Base-by-base conservation (phyloP, 1,284 basidiomycete genomes). In the Phellopilus nigrolimitatus region DNA sequence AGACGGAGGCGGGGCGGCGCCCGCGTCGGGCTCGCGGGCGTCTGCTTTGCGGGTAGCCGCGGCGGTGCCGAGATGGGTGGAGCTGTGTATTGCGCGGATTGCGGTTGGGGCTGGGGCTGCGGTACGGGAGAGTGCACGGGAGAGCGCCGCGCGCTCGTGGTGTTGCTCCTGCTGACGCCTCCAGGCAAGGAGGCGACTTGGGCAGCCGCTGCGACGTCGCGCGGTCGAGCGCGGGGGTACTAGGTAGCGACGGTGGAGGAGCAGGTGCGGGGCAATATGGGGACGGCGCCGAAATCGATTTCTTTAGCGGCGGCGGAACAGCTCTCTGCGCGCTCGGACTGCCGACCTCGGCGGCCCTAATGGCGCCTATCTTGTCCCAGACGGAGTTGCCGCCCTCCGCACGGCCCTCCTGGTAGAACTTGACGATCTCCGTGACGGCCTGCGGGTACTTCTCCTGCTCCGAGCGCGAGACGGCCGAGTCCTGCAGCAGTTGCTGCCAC, bases 381-480 rank as follows among this genome's bases (percentile, higher is more conserved):
- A 87, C 84, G 60, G 89, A 86, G 55, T 80, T 82, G n/a, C 50
- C 50, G n/a, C 36, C 41, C 47, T 81, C 80, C 31, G 83, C 83
- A 4, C 57, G 28, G 67, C 41, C 48, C 64, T 93, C 90, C 64
- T 97, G 94, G 66, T 97, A 98, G 71, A 98, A 99, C 63, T 95
- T 94, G 64, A 99, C 95, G 59, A 99, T 97, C 64, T 98, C 97
- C 82, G 97, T 94, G 53, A 99, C 93, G 1, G 94, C 93, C 70
- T 98, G 91, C 0, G 97, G 97, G 65, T 99, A 95, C 73, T 91
- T 92, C 69, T 97, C 95, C 73, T 99, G 97, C 67, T 99, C 95
- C 39, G 76, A 79, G 60, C 88, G 82, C 21, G 93, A 95, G 66
- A 99, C 98, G 49, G 97, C 97, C 54, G 88, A 93, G 66, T 98